Conservation (phyloP, 1,284 basidiomycete species). For the Inonotus obliquus region DNA sequence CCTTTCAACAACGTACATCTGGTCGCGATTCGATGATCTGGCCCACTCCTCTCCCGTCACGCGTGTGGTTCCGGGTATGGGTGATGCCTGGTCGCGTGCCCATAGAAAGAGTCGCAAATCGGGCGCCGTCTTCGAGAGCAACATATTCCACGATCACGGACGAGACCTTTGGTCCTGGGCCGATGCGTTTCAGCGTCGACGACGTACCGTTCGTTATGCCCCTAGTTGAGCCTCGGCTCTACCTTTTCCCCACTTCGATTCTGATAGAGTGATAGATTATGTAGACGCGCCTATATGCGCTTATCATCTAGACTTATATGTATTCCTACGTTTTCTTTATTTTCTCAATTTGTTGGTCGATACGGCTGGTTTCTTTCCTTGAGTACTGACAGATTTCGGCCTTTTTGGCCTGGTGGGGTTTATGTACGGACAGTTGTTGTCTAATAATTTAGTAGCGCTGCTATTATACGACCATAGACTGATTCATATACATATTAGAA, state of each 20-base stretch:
- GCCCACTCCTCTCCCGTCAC: background rate
- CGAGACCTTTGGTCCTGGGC: constrained; percentile 15
- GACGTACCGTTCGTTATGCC: background rate
- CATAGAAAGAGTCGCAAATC: background rate
- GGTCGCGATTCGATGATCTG: constrained; percentile 1
- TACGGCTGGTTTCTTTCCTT: too few species aligned
- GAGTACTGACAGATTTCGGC: too few species aligned
- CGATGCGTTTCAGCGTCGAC: background rate
- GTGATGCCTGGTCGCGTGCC: constrained; percentile 9
- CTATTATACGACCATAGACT: background rate
- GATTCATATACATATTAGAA: background rate
- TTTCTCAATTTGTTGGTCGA: too few species aligned
- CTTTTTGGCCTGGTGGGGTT: too few species aligned
- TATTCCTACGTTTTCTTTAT: too few species aligned
- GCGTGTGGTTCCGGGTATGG: constrained; percentile 7
- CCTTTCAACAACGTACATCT: constrained; percentile 8
- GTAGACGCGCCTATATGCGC: too few species aligned
- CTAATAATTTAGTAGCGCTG: background rate
- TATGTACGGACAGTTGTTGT: too few species aligned
- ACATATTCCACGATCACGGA: constrained; percentile 4
- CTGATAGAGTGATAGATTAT: too few species aligned
- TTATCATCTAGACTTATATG: too few species aligned
- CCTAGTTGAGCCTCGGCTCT: too few species aligned
- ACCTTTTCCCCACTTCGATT: too few species aligned
- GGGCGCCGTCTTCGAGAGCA: background rate